These are phyloP conservation scores for Cladobotryum protrusum DNA, from an alignment of 2,329 filamentous ascomycete species.

Conservation along the genomic window DNA sequence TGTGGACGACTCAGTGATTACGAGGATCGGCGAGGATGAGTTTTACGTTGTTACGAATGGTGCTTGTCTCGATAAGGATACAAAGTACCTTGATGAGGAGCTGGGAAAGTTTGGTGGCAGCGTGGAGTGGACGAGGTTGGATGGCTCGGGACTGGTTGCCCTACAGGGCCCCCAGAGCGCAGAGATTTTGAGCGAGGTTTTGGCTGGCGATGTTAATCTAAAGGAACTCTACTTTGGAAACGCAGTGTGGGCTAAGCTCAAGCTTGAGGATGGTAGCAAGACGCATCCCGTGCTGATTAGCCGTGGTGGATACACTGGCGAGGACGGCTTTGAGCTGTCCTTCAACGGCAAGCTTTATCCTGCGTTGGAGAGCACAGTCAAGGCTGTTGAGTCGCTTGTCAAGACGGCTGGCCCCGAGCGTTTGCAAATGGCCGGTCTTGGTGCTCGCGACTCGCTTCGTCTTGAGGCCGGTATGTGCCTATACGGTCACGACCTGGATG, in stretches of 20 bases:
- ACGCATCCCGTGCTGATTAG: conserved; percentile 56
- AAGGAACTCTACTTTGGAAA: conserved; percentile 76
- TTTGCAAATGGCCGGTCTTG: conserved; percentile 78
- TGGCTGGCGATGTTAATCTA: conserved; percentile 53
- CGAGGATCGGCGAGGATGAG: conserved; percentile 62
- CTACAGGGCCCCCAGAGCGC: conserved; percentile 79
- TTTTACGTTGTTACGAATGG: conserved; percentile 98
- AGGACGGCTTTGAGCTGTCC: conserved; percentile 96
- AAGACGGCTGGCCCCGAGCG: conserved; percentile 51
- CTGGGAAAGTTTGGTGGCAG: conserved; percentile 52
- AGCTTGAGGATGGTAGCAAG: conserved; percentile 45
- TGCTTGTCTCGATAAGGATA: conserved; percentile 83
- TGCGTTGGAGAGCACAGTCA: conserved; percentile 37
- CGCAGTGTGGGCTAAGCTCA: conserved; percentile 59
- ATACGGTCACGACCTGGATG: conserved; percentile 97
- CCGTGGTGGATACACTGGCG: conserved; percentile 91
- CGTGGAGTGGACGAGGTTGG: conserved; percentile 62
- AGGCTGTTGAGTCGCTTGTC: conserved; percentile 63
- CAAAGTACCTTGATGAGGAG: conserved; percentile 66
- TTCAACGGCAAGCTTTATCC: conserved; percentile 47
- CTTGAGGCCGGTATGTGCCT: conserved; percentile 98
- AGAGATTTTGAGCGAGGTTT: conserved; percentile 58
- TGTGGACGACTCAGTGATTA: conserved; percentile 89
- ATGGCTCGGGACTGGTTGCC: conserved; percentile 73
- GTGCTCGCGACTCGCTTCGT: conserved; percentile 83